phyloP scores from a whole-genome alignment of 345 rosid genomes.

The Moringa oleifera region DNA sequence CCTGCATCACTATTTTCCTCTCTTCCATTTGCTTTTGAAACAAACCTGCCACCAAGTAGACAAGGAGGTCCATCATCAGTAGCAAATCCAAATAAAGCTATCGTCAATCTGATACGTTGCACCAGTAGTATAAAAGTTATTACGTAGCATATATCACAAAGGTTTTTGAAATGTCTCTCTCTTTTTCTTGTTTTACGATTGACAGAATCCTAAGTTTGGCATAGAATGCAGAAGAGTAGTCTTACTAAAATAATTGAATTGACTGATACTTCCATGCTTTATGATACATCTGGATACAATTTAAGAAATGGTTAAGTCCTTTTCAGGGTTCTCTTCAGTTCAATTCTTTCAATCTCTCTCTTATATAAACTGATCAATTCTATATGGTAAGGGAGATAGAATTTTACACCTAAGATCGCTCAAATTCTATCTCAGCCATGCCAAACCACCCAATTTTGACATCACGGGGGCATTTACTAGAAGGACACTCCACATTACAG shows the following conservation, averaged over 20 bases:
- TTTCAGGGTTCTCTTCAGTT: too few relatives aligned
- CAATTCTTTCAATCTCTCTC: too few relatives aligned
- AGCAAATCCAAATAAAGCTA: neutral
- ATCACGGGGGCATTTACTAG: too few relatives aligned
- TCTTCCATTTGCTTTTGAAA: constrained; percentile 14
- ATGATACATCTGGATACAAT: neutral
- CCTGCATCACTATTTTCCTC: constrained; percentile 2
- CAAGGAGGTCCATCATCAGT: neutral
- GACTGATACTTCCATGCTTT: neutral
- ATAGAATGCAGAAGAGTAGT: neutral
- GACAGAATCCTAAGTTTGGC: neutral
- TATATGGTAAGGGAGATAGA: neutral
- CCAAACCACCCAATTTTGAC: too few relatives aligned
- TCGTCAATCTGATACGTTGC: too few relatives aligned
- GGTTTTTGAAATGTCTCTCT: too few relatives aligned
- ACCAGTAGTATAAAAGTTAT: too few relatives aligned
- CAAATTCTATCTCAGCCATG: neutral
- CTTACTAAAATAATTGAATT: neutral
- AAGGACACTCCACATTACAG: too few relatives aligned
- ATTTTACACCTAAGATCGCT: neutral
- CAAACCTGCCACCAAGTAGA: neutral
- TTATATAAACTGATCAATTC: too few relatives aligned
- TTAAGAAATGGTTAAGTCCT: neutral
- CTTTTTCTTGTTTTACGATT: neutral
- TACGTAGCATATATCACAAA: too few relatives aligned